Conservation (phyloP, 306 rosid genomes). For the Sechiopsis laciniata region DNA sequence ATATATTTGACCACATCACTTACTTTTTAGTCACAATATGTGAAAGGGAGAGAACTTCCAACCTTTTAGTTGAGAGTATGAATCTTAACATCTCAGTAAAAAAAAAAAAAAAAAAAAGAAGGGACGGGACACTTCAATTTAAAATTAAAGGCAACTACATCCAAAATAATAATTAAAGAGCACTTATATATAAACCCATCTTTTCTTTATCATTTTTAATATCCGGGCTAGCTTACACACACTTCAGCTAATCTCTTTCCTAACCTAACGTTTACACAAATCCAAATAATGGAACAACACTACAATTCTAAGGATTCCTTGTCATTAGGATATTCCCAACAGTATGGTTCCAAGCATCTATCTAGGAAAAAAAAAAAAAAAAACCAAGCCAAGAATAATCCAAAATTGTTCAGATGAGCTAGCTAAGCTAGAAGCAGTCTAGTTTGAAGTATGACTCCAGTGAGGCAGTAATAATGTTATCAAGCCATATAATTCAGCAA, state of each 20-base stretch:
- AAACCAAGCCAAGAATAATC: background rate
- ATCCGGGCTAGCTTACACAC: too few relatives aligned
- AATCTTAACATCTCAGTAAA: background rate
- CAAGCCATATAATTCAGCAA: constrained; percentile 11
- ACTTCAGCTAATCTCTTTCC: background rate
- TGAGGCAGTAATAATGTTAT: constrained; percentile 6
- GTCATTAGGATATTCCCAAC: background rate
- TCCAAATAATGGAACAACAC: background rate
- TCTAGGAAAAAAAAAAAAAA: too few relatives aligned
- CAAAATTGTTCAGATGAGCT: constrained; percentile 18
- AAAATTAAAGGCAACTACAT: background rate
- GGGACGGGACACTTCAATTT: background rate
- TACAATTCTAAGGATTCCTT: background rate
- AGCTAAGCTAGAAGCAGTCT: constrained; percentile 1
- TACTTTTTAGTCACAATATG: too few relatives aligned
- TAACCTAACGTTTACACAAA: background rate
- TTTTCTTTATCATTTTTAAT: too few relatives aligned
- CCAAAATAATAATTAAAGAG: background rate
- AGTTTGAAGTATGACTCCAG: background rate
- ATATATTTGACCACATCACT: background rate
- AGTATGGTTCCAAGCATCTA: background rate
- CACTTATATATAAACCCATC: background rate
- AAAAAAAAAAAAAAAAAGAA: background rate
- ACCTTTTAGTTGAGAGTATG: background rate
- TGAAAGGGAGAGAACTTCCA: too few relatives aligned